Evolutionary conservation across 192 early-diverging fungal species (phyloP), one percentile per base, ranked within the genome.

Genomic region (Coemansia javaensis): DNA sequence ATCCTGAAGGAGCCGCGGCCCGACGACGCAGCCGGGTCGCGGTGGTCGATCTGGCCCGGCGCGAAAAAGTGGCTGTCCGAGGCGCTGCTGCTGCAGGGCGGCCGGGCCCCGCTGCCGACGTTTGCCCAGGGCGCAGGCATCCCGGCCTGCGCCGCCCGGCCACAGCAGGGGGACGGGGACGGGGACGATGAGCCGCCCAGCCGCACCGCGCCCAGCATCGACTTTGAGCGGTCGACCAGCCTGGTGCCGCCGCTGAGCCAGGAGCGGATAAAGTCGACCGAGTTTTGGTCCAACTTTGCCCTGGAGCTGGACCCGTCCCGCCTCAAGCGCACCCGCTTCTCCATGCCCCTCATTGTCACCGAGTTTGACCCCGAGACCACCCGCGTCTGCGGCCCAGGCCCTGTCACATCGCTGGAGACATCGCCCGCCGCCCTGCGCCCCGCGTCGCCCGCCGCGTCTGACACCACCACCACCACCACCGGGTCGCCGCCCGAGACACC

Each of bases 341-440:
- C 74, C 4, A 66, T 77, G 62, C 74, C 74, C n/a, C 58, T 69
- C n/a, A 77, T 67, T 35, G 63, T 77, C 24, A 77, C 74, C 22
- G 74, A 77, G 41, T 77, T 70, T 41, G 61, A 62, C 43, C 61
- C 66, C 4, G 62, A 69, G 5, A 59, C 46, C 10, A 56, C 54
- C 37, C 56, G 58, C 9, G 49, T 59, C 12, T 76, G 51, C 21
- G 56, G 56, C 30, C 37, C 63, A 1, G 32, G 53, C 14, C 50
- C 47, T 16, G 35, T 24, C 18, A 62, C 59, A 32, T 45, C 51
- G 18, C 32, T 62, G 9, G 59, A 62, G 31, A 62, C 59, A 3
- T 48, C 50, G 12, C 34, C 23, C 15, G 33, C 20, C 13, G 44
- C 32, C 0, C 34, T 62, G 34, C 44, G 45, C 15, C 22, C 13